These are phyloP conservation scores for Globisporangium spinosum DNA, from an alignment of 352 stramenopile genomes.

Conservation along the genomic window DNA sequence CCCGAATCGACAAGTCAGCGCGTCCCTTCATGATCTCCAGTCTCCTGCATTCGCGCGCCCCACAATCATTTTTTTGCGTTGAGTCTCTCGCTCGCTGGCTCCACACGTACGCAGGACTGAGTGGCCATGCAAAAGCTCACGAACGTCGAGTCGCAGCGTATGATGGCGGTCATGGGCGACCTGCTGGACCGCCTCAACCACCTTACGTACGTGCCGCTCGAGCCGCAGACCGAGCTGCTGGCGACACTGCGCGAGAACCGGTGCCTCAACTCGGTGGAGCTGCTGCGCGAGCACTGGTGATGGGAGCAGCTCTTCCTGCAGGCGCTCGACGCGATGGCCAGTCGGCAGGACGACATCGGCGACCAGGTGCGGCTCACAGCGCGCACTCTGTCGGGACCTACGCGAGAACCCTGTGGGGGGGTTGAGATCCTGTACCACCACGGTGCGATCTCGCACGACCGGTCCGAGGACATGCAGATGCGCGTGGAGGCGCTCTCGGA, in stretches of 20 bases:
- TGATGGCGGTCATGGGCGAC: slow-evolving; percentile 87
- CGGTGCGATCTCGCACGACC: slow-evolving; percentile 44
- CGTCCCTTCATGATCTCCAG: neutral
- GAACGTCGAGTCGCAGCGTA: slow-evolving; percentile 85
- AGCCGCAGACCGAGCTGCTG: slow-evolving; percentile 52
- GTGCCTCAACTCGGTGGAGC: slow-evolving; percentile 49
- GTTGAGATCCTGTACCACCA: slow-evolving; percentile 77
- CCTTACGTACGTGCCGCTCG: slow-evolving; percentile 77
- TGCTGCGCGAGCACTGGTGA: slow-evolving; percentile 73
- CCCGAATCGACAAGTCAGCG: neutral
- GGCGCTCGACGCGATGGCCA: slow-evolving; percentile 54
- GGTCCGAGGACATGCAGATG: slow-evolving; percentile 65
- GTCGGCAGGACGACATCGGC: slow-evolving; percentile 58
- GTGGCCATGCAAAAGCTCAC: slow-evolving; percentile 80
- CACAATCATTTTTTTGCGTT: neutral
- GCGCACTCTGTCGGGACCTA: slow-evolving; percentile 67
- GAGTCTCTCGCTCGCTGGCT: neutral
- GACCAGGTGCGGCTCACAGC: slow-evolving; percentile 73
- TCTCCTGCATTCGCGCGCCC: neutral
- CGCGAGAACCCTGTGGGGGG: slow-evolving; percentile 67
- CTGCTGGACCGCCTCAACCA: slow-evolving; percentile 83
- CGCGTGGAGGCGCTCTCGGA: slow-evolving; percentile 76
- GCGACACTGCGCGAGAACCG: slow-evolving; percentile 56
- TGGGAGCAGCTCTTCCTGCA: slow-evolving; percentile 74
- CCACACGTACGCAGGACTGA: neutral